Conservation (phyloP, 305 asterid genomes). For the Fraxinus nigra region DNA sequence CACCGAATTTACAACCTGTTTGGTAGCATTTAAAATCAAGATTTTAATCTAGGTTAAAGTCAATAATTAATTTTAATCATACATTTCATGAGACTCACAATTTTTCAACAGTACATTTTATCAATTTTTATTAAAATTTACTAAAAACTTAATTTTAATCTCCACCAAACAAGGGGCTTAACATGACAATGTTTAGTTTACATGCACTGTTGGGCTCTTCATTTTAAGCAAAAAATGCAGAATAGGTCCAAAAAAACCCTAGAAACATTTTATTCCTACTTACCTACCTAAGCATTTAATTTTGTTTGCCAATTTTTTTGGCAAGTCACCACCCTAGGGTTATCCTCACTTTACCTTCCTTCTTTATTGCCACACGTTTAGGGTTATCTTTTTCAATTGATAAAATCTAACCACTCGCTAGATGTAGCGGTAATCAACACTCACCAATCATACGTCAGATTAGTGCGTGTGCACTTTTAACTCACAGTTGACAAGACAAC, state of each 20-base stretch:
- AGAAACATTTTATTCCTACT: background rate
- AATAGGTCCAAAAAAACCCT: background rate
- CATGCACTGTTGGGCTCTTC: background rate
- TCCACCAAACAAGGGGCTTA: background rate
- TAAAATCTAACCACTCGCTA: background rate
- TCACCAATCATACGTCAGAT: background rate
- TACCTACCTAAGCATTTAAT: background rate
- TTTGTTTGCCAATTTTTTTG: background rate
- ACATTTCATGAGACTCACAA: background rate
- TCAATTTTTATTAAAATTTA: too few relatives aligned
- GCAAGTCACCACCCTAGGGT: background rate
- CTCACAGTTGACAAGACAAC: background rate
- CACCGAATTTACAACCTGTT: background rate
- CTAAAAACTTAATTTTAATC: too few relatives aligned
- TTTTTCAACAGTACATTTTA: background rate
- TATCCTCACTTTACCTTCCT: background rate
- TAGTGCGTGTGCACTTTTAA: background rate
- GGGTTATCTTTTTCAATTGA: background rate
- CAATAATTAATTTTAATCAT: background rate
- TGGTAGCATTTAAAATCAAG: background rate
- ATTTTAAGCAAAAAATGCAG: background rate
- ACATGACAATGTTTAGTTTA: background rate
- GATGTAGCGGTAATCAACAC: background rate
- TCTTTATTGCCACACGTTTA: constrained; percentile 3
- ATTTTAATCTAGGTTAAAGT: background rate